Evolutionary conservation across 371 early-diverging fungal species (phyloP).

Genomic region (Phascolomyces articulosus): DNA sequence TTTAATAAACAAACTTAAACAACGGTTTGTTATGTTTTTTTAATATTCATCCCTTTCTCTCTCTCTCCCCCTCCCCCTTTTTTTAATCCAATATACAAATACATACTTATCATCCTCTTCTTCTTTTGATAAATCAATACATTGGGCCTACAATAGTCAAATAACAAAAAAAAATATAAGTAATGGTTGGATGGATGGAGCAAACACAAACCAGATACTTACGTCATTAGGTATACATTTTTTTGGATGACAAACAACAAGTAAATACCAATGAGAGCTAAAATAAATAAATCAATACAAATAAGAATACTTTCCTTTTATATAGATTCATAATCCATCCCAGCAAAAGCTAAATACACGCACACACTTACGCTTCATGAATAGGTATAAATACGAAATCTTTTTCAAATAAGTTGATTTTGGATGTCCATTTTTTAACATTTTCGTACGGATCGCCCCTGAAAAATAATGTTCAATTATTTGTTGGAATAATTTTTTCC

Average conservation of each 20-base stretch:
- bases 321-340: neutral
- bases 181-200: neutral
- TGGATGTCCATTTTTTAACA: slow-evolving; percentile 66
- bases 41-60: no score
- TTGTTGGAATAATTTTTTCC: no score
- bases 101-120: neutral
- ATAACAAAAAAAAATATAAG: neutral
- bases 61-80: no score
- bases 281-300: neutral
- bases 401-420: slow-evolving; percentile 63
- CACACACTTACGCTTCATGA: slow-evolving; percentile 58
- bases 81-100: no score
- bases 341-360: neutral
- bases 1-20: no score
- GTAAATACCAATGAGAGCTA: slow-evolving; percentile 71
- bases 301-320: neutral
- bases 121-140: neutral
- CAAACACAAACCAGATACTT: neutral
- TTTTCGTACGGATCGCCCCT: slow-evolving; percentile 42
- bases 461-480: neutral
- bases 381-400: slow-evolving; percentile 66
- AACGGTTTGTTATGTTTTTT: no score
- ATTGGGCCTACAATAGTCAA: neutral
- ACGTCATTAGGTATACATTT: slow-evolving; percentile 7
- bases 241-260: slow-evolving; percentile 62